These are phyloP conservation scores for Colletotrichum kahawae DNA, from an alignment of 2,329 filamentous ascomycete genomes.

Conservation along the genomic window DNA sequence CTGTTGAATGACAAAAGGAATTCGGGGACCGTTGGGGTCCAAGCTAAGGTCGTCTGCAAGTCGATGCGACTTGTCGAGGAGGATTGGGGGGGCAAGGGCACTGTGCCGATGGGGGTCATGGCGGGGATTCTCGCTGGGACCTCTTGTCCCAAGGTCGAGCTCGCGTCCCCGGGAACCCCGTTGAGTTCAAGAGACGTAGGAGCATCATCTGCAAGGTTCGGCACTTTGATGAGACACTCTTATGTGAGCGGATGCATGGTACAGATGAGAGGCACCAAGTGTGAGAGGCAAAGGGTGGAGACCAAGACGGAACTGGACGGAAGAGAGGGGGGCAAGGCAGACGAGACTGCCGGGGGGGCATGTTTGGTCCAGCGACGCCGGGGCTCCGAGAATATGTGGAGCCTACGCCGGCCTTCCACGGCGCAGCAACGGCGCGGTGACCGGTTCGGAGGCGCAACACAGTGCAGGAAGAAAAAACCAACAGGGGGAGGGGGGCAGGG, in stretches of 20 bases:
- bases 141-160: background rate
- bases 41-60: background rate
- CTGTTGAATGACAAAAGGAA: background rate
- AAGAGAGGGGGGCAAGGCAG: background rate
- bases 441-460: background rate
- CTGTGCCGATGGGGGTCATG: slow-evolving; percentile 6
- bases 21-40: slow-evolving; percentile 7
- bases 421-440: background rate
- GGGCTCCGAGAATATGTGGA: background rate
- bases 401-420: background rate
- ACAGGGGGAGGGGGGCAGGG: background rate
- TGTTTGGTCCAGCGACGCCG: background rate
- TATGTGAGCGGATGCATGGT: background rate
- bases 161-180: background rate
- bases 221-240: slow-evolving; percentile 15
- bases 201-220: slow-evolving; percentile 19
- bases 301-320: background rate
- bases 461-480: background rate
- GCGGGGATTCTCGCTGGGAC: background rate
- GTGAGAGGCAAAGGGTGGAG: background rate
- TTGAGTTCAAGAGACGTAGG: background rate
- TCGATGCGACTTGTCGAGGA: background rate
- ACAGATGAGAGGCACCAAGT: background rate
- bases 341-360: background rate
- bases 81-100: background rate